phyloP scores from a whole-genome alignment of 148 eudicot genomes.

The Rhododendron ovatum region DNA sequence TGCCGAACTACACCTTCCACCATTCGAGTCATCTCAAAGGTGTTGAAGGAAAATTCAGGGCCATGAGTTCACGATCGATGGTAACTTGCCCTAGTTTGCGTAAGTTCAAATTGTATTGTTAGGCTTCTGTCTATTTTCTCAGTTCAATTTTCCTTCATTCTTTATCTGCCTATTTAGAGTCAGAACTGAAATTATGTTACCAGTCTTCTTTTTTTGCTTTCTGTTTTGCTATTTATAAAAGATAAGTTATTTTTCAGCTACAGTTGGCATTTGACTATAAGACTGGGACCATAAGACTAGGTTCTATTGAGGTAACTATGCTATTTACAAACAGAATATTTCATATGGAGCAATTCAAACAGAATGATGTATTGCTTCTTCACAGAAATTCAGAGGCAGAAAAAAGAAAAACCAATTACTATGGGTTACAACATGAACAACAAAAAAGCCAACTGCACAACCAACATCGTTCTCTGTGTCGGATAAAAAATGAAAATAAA shows the following conservation, averaged over 20 bases:
- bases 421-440: not conserved
- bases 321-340: not conserved
- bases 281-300: not conserved
- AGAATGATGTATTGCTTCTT: not conserved
- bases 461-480: not conserved
- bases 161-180: not conserved
- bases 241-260: not conserved
- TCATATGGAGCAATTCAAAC: not conserved
- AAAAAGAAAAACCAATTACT: not conserved
- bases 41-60: slow-evolving; percentile 26
- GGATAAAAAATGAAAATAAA: no score
- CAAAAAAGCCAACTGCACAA: not conserved
- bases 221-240: not conserved
- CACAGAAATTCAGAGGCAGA: not conserved
- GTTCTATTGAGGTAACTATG: not conserved
- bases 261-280: not conserved
- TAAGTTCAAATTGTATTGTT: not conserved
- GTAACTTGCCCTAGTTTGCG: not conserved
- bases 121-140: not conserved
- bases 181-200: not conserved
- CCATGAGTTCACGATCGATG: not conserved
- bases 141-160: not conserved
- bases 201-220: not conserved
- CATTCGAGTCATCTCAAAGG: slow-evolving; percentile 52
- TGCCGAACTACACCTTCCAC: slow-evolving; percentile 77